Conservation (phyloP, 148 eudicot species). For the Agrostemma githago region DNA sequence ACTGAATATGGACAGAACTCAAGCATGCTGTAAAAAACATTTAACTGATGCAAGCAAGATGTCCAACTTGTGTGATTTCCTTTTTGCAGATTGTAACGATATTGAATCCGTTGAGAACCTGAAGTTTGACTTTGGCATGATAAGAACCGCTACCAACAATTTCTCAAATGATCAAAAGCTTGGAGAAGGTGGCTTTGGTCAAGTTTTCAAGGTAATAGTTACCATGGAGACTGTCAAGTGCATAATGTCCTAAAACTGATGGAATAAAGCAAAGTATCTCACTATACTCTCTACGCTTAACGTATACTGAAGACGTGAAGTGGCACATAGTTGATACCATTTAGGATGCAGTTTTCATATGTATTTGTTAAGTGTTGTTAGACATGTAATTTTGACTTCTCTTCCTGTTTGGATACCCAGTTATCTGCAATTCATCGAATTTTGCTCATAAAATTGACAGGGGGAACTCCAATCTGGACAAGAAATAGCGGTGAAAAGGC, state of each 20-base stretch:
- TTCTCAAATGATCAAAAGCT: conserved; percentile 30
- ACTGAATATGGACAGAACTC: not conserved
- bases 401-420: not conserved
- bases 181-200: conserved; percentile 37
- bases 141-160: conserved; percentile 25
- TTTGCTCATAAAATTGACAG: not conserved
- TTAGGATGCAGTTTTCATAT: no score
- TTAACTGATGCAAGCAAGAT: no score
- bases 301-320: no score
- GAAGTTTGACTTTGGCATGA: conserved; percentile 24
- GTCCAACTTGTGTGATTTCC: not conserved
- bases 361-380: not conserved
- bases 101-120: conserved; percentile 24
- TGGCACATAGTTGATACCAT: no score
- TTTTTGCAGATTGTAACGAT: conserved; percentile 25
- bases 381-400: not conserved
- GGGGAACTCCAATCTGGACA: conserved; percentile 21
- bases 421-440: not conserved
- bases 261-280: no score
- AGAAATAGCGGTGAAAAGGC: conserved; percentile 24
- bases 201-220: conserved; percentile 29
- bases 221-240: no score
- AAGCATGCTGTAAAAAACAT: not conserved
- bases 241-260: no score
- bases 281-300: no score